A percentile compares a stretch with the other conserved stretches of the same genome.
phyloP scores from a whole-genome alignment of 352 stramenopile species.

The Phytopythium delawarense region DNA sequence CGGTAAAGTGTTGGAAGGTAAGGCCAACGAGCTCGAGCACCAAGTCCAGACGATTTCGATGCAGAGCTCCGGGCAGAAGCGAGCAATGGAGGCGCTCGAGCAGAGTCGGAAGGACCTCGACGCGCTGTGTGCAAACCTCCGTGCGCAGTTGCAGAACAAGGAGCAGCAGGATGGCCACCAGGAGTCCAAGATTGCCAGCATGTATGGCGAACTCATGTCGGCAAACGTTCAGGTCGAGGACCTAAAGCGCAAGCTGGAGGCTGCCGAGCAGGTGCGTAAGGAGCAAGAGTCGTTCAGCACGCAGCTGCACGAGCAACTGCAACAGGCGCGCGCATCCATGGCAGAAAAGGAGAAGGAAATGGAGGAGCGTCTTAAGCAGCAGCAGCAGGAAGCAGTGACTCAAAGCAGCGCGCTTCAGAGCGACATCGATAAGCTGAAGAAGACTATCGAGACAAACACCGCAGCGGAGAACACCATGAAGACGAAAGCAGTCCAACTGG shows the following conservation, averaged over 20 bases:
- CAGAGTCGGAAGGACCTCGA: constrained; percentile 73
- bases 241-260: constrained; percentile 55
- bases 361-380: constrained; percentile 39
- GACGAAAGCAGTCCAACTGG: constrained; percentile 22
- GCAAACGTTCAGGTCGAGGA: constrained; percentile 77
- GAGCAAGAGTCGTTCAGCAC: constrained; percentile 56
- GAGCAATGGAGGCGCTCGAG: constrained; percentile 42
- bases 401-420: constrained; percentile 26
- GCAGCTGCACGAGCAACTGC: constrained; percentile 48
- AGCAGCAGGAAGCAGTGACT: constrained; percentile 24
- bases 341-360: constrained; percentile 43
- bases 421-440: constrained; percentile 40
- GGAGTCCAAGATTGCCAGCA: constrained; percentile 61
- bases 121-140: constrained; percentile 47
- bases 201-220: constrained; percentile 70
- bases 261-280: constrained; percentile 58
- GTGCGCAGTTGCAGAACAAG: constrained; percentile 54
- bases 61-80: constrained; percentile 52
- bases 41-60: constrained; percentile 54
- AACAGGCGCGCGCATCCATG: constrained; percentile 37
- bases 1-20: constrained; percentile 36
- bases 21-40: constrained; percentile 51
- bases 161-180: constrained; percentile 58
- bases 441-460: constrained; percentile 31
- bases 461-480: constrained; percentile 31